Conservation (phyloP, 2,329 filamentous ascomycete species). For the Ceratocystis lukuohia region DNA sequence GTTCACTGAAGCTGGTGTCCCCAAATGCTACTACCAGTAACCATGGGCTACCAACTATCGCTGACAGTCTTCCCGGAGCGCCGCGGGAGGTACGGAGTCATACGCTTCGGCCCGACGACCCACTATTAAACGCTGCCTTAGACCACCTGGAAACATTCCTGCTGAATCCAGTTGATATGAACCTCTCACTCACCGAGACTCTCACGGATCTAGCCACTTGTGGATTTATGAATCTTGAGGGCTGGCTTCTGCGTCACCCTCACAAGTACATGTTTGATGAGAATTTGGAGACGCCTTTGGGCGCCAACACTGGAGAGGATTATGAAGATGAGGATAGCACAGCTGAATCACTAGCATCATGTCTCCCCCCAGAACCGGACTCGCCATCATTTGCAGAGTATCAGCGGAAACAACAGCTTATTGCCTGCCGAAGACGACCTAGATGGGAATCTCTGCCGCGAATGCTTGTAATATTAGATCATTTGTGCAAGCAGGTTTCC, state of each 20-base stretch:
- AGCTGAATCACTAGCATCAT: constrained; percentile 18
- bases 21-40: constrained; percentile 45
- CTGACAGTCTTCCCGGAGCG: constrained; percentile 44
- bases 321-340: constrained; percentile 29
- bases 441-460: constrained; percentile 41
- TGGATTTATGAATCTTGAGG: constrained; percentile 70
- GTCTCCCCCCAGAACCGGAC: constrained; percentile 31
- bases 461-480: constrained; percentile 45
- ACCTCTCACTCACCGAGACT: constrained; percentile 73
- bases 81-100: constrained; percentile 48
- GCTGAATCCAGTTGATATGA: constrained; percentile 80
- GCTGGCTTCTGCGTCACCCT: constrained; percentile 74
- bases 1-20: constrained; percentile 54
- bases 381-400: constrained; percentile 30
- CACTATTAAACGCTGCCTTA: constrained; percentile 50
- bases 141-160: constrained; percentile 70
- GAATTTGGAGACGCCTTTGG: not conserved
- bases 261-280: constrained; percentile 43
- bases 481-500: constrained; percentile 47
- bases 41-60: constrained; percentile 41
- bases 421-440: constrained; percentile 38
- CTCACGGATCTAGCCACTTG: constrained; percentile 74
- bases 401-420: constrained; percentile 22
- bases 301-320: constrained; percentile 31
- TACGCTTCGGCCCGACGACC: constrained; percentile 49